phyloP scores from a whole-genome alignment of 148 eudicot species.

The Fagopyrum homotropicum region DNA sequence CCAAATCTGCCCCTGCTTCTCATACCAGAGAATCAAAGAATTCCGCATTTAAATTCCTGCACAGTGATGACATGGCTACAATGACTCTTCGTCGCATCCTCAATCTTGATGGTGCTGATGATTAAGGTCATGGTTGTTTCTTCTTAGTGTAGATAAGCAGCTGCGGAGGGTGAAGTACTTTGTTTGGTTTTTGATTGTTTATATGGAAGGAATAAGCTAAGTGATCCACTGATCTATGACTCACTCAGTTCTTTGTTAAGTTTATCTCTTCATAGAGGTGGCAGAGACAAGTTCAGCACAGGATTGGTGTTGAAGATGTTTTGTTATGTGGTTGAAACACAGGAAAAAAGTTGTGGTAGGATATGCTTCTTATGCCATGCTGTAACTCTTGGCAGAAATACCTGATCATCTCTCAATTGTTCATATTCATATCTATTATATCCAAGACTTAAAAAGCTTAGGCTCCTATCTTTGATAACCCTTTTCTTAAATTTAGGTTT shows the following conservation, averaged over 20 bases:
- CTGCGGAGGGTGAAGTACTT: not conserved
- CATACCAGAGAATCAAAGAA: conserved; percentile 34
- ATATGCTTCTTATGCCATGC: not conserved
- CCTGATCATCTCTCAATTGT: conserved; percentile 9
- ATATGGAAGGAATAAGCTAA: conserved; percentile 17
- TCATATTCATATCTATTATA: not conserved
- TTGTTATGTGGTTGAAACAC: not conserved
- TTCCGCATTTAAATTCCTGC: conserved; percentile 21
- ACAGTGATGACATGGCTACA: conserved; percentile 42
- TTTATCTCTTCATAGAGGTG: not conserved
- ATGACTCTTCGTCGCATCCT: conserved; percentile 63
- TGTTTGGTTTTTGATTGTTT: conserved; percentile 23
- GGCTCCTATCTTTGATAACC: conserved; percentile 22
- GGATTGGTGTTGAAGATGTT: not conserved
- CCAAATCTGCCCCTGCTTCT: conserved; percentile 64
- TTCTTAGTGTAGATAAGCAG: conserved; percentile 34
- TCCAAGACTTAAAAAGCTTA: conserved; percentile 16
- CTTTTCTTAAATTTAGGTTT: conserved; percentile 20
- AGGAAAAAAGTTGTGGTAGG: not conserved
- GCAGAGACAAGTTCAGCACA: not conserved
- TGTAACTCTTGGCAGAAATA: not conserved
- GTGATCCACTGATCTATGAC: not conserved
- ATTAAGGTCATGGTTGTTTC: conserved; percentile 25
- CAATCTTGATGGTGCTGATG: conserved; percentile 45
- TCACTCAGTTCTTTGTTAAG: not conserved